These are phyloP conservation scores for Yamadazyma mexicana DNA, from an alignment of 1,139 yeast species.

Conservation along the genomic window DNA sequence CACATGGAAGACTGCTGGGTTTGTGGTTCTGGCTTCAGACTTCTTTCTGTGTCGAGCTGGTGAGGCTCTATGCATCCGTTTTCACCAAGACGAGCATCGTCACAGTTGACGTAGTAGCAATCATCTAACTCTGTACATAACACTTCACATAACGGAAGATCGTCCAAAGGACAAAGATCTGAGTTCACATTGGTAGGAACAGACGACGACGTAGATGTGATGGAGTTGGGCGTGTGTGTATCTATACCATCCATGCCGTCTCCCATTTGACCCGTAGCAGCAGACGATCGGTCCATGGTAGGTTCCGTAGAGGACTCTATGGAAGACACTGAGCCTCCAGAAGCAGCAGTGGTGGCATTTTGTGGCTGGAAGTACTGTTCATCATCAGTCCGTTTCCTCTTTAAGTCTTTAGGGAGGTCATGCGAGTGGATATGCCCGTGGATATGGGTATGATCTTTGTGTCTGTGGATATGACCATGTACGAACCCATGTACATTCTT, in stretches of 20 bases:
- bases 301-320: neutral
- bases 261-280: neutral
- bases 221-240: neutral
- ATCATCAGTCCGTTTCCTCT: neutral
- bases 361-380: neutral
- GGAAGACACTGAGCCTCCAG: neutral
- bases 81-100: conserved; percentile 15
- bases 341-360: neutral
- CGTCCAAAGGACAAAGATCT: conserved; percentile 24
- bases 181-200: neutral
- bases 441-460: conserved; percentile 61
- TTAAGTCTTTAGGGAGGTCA: conserved; percentile 17
- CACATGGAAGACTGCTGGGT: too few species aligned
- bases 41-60: neutral
- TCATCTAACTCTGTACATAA: conserved; percentile 48
- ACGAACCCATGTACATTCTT: conserved; percentile 48
- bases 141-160: conserved; percentile 35
- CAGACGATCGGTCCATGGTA: too few species aligned
- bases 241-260: neutral
- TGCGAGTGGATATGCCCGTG: conserved; percentile 69
- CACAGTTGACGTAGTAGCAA: conserved; percentile 41
- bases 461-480: conserved; percentile 70
- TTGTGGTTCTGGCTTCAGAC: neutral
- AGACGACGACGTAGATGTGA: neutral
- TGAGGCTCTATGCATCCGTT: conserved; percentile 2